Conservation (phyloP, 2,329 filamentous ascomycete species). For the Alternaria sp. region DNA sequence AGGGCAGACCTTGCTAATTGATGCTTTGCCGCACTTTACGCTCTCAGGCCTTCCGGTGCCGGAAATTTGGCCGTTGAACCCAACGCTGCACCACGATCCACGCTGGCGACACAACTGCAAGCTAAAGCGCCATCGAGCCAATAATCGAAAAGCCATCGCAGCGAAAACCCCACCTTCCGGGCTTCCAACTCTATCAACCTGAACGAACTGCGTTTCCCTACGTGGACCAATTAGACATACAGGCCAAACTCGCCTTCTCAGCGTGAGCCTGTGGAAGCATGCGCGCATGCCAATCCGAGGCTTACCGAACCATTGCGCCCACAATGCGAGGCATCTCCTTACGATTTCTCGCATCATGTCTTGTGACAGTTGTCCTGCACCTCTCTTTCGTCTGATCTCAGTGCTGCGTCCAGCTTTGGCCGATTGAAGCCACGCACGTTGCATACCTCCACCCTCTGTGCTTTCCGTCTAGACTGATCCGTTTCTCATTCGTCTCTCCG, state of each 20-base stretch:
- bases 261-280: constrained; percentile 31
- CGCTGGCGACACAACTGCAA: constrained; percentile 38
- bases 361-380: constrained; percentile 45
- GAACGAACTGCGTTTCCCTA: constrained; percentile 39
- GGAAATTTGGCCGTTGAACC: constrained; percentile 26
- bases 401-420: constrained; percentile 32
- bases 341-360: constrained; percentile 33
- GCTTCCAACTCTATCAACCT: constrained; percentile 37
- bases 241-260: constrained; percentile 36
- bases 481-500: constrained; percentile 47
- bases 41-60: constrained; percentile 28
- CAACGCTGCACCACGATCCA: constrained; percentile 37
- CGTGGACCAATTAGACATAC: constrained; percentile 49
- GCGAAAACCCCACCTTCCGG: constrained; percentile 38
- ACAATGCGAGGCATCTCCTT: constrained; percentile 34
- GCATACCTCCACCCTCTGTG: constrained; percentile 34
- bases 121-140: constrained; percentile 35
- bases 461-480: constrained; percentile 34
- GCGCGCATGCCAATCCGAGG: constrained; percentile 41
- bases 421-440: constrained; percentile 42
- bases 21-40: constrained; percentile 28
- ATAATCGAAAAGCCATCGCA: constrained; percentile 31
- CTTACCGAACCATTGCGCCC: constrained; percentile 40
- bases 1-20: constrained; percentile 31
- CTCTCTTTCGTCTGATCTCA: constrained; percentile 38